Evolutionary conservation across 345 rosid species (phyloP).

Genomic region (Adansonia digitata): DNA sequence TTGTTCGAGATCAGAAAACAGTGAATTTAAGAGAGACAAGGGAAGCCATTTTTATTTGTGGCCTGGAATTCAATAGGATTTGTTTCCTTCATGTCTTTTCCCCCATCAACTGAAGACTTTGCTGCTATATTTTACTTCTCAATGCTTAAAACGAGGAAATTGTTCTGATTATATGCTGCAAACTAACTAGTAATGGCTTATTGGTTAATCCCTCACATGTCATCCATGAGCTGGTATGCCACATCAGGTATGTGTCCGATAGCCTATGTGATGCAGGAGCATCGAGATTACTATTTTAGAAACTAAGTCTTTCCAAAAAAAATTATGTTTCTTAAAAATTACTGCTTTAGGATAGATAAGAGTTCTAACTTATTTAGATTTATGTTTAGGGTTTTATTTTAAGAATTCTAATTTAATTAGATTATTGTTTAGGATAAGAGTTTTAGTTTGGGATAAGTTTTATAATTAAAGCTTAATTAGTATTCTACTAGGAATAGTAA

Average conservation of each 20-base stretch:
- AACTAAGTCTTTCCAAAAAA: too few relatives aligned
- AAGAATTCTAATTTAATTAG: too few relatives aligned
- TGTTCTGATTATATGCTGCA: not conserved
- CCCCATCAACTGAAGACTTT: not conserved
- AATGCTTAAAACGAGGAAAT: not conserved
- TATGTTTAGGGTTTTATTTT: too few relatives aligned
- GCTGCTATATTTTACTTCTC: not conserved
- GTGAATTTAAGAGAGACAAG: not conserved
- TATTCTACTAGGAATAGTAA: too few relatives aligned
- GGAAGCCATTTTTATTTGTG: not conserved
- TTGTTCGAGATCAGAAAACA: not conserved
- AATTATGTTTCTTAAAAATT: too few relatives aligned
- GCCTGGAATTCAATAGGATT: not conserved
- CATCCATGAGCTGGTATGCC: not conserved
- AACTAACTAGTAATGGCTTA: not conserved
- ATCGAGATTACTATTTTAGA: too few relatives aligned
- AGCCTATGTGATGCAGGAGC: too few relatives aligned
- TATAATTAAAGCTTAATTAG: too few relatives aligned
- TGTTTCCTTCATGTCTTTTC: not conserved
- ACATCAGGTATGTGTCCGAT: not conserved
- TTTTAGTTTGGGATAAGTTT: too few relatives aligned
- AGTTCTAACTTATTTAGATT: too few relatives aligned
- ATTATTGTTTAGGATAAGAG: too few relatives aligned
- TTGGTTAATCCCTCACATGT: not conserved
- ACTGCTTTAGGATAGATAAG: too few relatives aligned